Percentiles rank a stretch among this genome's conserved stretches.
These are phyloP conservation scores for Psilocybe mexicana DNA, from an alignment of 1,284 basidiomycete species.

Conservation along the genomic window DNA sequence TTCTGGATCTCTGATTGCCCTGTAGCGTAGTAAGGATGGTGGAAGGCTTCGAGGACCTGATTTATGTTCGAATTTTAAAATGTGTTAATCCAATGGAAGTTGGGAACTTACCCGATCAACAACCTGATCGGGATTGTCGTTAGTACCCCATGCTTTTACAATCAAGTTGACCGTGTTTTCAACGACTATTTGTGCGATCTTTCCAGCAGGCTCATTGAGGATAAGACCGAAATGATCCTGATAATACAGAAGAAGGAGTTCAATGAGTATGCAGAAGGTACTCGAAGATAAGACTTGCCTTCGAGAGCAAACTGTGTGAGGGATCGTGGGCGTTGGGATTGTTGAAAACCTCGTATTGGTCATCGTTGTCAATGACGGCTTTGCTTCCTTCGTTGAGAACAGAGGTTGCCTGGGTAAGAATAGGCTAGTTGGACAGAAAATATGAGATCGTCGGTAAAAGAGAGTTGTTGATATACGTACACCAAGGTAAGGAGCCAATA, in stretches of 20 bases:
- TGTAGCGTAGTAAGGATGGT: constrained; percentile 67
- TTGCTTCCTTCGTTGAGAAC: constrained; percentile 66
- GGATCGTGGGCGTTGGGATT: constrained; percentile 73
- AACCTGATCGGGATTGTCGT: constrained; percentile 48
- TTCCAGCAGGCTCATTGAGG: constrained; percentile 71
- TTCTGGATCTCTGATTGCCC: constrained; percentile 62
- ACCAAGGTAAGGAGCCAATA: constrained; percentile 65
- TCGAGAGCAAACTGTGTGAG: constrained; percentile 68
- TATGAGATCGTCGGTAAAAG: not conserved
- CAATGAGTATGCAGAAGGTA: not conserved
- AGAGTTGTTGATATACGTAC: constrained; percentile 31
- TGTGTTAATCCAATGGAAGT: not conserved
- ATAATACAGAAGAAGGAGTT: not conserved
- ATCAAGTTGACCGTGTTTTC: constrained; percentile 61
- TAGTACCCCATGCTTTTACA: constrained; percentile 61
- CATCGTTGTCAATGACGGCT: constrained; percentile 69
- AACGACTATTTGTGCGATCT: constrained; percentile 70
- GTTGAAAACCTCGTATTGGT: constrained; percentile 73
- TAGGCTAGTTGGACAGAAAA: constrained; percentile 40
- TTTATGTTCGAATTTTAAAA: not conserved
- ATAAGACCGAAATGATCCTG: constrained; percentile 67
- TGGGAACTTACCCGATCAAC: constrained; percentile 45
- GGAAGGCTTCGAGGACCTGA: constrained; percentile 66
- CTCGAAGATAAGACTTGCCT: constrained; percentile 34
- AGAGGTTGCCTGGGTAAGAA: constrained; percentile 56